phyloP scores from a whole-genome alignment of 73 alveolate genomes.

The Diophrys appendiculata region DNA sequence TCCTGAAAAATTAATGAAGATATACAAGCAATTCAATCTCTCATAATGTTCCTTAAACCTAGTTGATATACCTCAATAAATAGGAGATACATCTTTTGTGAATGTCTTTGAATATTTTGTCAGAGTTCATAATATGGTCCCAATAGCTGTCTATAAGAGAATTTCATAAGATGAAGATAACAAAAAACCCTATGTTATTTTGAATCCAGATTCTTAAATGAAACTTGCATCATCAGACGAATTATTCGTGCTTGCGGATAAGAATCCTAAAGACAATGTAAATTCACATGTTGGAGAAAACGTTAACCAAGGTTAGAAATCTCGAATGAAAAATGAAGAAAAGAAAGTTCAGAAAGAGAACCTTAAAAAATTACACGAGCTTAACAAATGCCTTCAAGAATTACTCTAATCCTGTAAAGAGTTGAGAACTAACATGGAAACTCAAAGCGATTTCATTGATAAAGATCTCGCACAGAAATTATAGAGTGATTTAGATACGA shows the following conservation, averaged over 20 bases:
- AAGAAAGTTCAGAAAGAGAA: constrained; percentile 48
- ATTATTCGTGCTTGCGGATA: constrained; percentile 47
- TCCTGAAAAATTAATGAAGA: constrained; percentile 57
- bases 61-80: constrained; percentile 60
- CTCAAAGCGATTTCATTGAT: background rate
- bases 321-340: constrained; percentile 40
- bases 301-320: constrained; percentile 16
- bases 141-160: constrained; percentile 76
- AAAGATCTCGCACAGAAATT: constrained; percentile 2
- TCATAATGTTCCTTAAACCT: constrained; percentile 62
- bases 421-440: background rate
- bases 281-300: constrained; percentile 9
- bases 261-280: constrained; percentile 36
- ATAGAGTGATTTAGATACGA: constrained; percentile 1
- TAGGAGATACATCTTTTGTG: constrained; percentile 20
- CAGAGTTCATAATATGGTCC: constrained; percentile 68
- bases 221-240: constrained; percentile 30
- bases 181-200: constrained; percentile 75
- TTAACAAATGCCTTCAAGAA: constrained; percentile 33
- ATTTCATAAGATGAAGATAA: constrained; percentile 16
- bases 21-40: constrained; percentile 63
- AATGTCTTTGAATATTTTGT: constrained; percentile 60
- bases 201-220: constrained; percentile 52
- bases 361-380: constrained; percentile 7
- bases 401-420: constrained; percentile 24